Percentiles rank a stretch among this genome's conserved stretches.
phyloP scores from a whole-genome alignment of 2,329 filamentous ascomycete genomes.

The Aspergillus clavatus region DNA sequence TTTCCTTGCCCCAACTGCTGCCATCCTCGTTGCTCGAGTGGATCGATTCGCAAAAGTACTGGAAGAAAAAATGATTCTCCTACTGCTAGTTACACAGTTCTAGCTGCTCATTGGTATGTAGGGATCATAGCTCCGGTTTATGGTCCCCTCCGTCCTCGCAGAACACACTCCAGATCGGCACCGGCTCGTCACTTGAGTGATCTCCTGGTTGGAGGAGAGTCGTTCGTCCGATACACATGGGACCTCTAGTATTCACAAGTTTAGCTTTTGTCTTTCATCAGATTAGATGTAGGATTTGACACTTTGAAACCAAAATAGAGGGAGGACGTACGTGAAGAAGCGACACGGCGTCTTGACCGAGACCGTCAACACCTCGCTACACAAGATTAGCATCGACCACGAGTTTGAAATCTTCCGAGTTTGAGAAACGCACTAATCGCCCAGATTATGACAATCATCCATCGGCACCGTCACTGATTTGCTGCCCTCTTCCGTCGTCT shows the following conservation, averaged over 20 bases:
- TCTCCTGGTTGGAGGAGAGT: background rate
- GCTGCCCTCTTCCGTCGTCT: slow-evolving; percentile 8
- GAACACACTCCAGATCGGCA: slow-evolving; percentile 1
- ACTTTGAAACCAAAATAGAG: too few species aligned
- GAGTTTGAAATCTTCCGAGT: too few species aligned
- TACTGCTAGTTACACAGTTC: too few species aligned
- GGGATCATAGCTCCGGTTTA: background rate
- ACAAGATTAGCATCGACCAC: background rate
- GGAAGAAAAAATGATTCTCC: too few species aligned
- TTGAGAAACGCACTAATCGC: slow-evolving; percentile 7
- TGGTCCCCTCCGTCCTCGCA: background rate
- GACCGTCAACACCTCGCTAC: background rate
- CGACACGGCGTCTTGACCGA: slow-evolving; percentile 1
- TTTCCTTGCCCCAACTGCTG: too few species aligned
- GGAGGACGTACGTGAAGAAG: background rate
- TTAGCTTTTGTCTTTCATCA: too few species aligned
- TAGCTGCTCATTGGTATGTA: too few species aligned
- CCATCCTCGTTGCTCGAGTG: too few species aligned
- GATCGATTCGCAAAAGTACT: too few species aligned
- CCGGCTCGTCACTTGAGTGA: background rate
- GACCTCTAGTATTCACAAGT: too few species aligned
- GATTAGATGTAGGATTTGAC: too few species aligned
- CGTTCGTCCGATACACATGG: background rate
- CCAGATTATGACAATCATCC: slow-evolving; percentile 6
- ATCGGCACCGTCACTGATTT: slow-evolving; percentile 5